phyloP scores from a whole-genome alignment of 768 basidiomycete species.

The Phanerochaete sordida region DNA sequence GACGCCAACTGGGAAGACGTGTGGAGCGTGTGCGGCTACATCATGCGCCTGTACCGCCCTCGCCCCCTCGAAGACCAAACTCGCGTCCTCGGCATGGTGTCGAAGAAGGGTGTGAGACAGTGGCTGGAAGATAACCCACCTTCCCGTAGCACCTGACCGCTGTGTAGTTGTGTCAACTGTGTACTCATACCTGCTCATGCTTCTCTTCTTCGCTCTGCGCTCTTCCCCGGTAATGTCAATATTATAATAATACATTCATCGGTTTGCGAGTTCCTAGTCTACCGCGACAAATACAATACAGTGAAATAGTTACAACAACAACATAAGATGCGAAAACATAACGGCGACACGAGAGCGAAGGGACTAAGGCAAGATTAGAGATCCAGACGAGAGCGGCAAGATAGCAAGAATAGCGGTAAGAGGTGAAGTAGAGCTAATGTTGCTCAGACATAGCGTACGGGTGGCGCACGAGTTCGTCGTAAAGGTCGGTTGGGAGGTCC shows the following conservation, averaged over 20 bases:
- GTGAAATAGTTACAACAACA: neutral
- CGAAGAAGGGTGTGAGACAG: conserved; percentile 74
- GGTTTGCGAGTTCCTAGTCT: neutral
- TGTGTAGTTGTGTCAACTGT: neutral
- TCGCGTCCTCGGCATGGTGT: conserved; percentile 53
- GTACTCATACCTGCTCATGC: neutral
- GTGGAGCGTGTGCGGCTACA: conserved; percentile 77
- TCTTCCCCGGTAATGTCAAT: too few species aligned
- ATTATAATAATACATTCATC: neutral
- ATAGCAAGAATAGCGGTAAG: neutral
- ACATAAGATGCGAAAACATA: neutral
- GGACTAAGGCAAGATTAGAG: neutral
- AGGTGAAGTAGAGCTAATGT: neutral
- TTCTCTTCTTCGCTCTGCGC: neutral
- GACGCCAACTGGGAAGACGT: conserved; percentile 90
- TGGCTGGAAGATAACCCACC: conserved; percentile 64
- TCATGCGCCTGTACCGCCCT: conserved; percentile 76
- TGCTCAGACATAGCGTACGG: conserved; percentile 56
- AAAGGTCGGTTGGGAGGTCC: conserved; percentile 82
- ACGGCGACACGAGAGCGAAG: neutral
- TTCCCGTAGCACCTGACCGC: neutral
- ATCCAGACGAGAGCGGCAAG: neutral
- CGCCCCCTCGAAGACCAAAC: conserved; percentile 43
- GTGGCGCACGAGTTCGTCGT: conserved; percentile 86
- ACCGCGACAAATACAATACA: neutral